Percentiles rank a stretch among this genome's conserved stretches.
These are phyloP conservation scores for Nicotiana rustica DNA, from an alignment of 305 asterid species.

Conservation along the genomic window DNA sequence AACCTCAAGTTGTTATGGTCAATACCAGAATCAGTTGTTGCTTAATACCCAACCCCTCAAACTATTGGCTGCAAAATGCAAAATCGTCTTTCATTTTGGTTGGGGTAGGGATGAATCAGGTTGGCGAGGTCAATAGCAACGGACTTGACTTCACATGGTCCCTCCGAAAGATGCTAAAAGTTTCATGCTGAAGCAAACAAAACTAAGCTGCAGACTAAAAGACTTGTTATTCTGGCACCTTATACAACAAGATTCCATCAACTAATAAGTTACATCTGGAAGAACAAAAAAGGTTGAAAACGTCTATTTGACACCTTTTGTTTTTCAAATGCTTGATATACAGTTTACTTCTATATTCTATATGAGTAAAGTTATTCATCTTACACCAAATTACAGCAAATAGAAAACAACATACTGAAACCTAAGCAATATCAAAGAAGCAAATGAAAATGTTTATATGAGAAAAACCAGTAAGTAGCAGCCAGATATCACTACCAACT, in stretches of 20 bases:
- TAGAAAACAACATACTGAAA: not conserved
- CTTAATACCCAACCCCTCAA: not conserved
- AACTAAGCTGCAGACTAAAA: not conserved
- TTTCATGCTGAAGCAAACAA: not conserved
- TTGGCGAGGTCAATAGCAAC: not conserved
- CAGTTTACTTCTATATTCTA: not conserved
- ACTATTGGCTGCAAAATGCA: not conserved
- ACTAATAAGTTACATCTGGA: not conserved
- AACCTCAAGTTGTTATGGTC: not conserved
- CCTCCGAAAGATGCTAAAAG: not conserved
- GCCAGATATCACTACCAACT: not conserved
- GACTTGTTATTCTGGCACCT: not conserved
- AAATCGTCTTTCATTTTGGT: not conserved
- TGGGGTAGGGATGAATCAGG: not conserved
- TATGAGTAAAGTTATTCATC: not conserved
- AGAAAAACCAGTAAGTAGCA: not conserved
- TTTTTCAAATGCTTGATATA: not conserved
- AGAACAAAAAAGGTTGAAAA: not conserved
- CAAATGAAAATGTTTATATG: not conserved
- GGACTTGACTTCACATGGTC: conserved; percentile 1
- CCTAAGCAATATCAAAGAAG: not conserved
- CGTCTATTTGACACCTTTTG: not conserved
- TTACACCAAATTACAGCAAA: not conserved
- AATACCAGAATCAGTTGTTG: not conserved
- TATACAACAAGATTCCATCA: conserved; percentile 12